Conservation (phyloP, 805 yeast species). For the Zygoascus flipseniorum region DNA sequence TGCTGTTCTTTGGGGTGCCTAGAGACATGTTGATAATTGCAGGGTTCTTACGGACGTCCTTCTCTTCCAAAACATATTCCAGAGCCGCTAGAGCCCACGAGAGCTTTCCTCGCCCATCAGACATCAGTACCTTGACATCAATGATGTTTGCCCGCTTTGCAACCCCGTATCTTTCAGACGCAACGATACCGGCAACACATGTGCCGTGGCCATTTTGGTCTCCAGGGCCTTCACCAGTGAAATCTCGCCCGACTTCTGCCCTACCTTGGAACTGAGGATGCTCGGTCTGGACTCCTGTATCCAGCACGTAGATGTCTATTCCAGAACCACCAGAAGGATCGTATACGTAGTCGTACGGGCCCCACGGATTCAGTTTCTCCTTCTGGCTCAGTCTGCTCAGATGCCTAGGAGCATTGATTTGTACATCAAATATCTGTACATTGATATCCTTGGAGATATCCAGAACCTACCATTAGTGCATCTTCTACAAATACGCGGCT, state of each 20-base stretch:
- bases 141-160: conserved; percentile 57
- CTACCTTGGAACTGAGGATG: conserved; percentile 33
- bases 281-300: conserved; percentile 54
- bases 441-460: conserved; percentile 59
- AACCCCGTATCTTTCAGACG: conserved; percentile 69
- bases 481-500: too few relatives aligned
- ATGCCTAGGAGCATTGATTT: conserved; percentile 45
- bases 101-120: conserved; percentile 54
- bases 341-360: conserved; percentile 28
- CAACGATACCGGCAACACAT: conserved; percentile 81
- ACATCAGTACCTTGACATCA: conserved; percentile 64
- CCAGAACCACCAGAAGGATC: conserved; percentile 41
- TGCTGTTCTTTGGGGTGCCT: conserved; percentile 22
- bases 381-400: conserved; percentile 25
- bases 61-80: conserved; percentile 24
- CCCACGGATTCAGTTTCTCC: conserved; percentile 26
- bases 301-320: conserved; percentile 68
- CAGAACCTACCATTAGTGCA: conserved; percentile 33
- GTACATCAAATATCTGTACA: conserved; percentile 49
- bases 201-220: conserved; percentile 85
- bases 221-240: conserved; percentile 40
- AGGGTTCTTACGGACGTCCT: conserved; percentile 12
- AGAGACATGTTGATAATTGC: conserved; percentile 20
- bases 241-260: conserved; percentile 35
- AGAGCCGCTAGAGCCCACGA: conserved; percentile 28